These are phyloP conservation scores for Phymatotrichopsis omnivora DNA, from an alignment of 2,329 filamentous ascomycete species.

Conservation along the genomic window DNA sequence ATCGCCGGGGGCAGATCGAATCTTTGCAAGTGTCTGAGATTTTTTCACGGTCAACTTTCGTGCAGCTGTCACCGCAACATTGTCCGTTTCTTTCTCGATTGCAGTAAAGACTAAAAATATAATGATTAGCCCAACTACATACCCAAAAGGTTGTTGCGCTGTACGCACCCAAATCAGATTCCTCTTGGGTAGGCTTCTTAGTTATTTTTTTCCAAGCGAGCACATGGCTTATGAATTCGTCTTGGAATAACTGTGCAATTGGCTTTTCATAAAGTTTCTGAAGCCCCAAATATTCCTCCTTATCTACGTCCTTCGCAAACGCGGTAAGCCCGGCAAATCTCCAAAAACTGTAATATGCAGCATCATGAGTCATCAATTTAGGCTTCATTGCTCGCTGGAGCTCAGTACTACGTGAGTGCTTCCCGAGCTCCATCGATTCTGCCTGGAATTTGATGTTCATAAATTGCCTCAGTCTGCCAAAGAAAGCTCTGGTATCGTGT, in stretches of 20 bases:
- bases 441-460: conserved; percentile 72
- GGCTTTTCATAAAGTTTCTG: conserved; percentile 72
- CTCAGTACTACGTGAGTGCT: conserved; percentile 31
- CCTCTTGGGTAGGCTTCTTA: conserved; percentile 64
- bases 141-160: not conserved
- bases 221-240: conserved; percentile 69
- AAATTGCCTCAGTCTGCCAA: conserved; percentile 69
- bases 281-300: conserved; percentile 67
- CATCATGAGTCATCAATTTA: conserved; percentile 21
- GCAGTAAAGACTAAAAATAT: conserved; percentile 69
- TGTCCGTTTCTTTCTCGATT: conserved; percentile 79
- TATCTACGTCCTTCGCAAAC: conserved; percentile 77
- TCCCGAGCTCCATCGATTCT: conserved; percentile 59
- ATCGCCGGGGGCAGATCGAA: conserved; percentile 59
- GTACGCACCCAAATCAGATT: conserved; percentile 53
- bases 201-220: conserved; percentile 70
- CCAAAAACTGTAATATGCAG: conserved; percentile 49
- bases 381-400: conserved; percentile 8
- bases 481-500: conserved; percentile 63
- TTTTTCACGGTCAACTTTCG: conserved; percentile 89
- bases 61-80: conserved; percentile 59
- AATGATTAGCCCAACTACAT: not conserved
- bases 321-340: conserved; percentile 78
- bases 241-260: conserved; percentile 65
- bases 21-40: conserved; percentile 72